These are phyloP conservation scores for Astrephomene gubernaculifera DNA, from an alignment of 139 green algal genomes.

Conservation along the genomic window DNA sequence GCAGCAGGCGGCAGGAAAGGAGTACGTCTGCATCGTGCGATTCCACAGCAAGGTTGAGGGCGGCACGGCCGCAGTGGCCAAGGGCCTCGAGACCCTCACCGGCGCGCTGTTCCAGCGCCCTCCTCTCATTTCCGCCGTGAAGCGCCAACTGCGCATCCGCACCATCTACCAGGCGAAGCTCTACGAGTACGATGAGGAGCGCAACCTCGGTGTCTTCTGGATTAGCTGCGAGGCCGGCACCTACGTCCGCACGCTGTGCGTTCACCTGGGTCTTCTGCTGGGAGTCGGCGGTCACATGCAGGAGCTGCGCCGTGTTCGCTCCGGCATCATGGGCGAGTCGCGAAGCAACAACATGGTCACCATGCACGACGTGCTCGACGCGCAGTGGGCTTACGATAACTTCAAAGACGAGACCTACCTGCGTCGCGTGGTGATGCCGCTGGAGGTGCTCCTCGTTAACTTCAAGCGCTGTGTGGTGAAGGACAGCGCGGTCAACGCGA, in stretches of 20 bases:
- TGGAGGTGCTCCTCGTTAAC: constrained; percentile 95
- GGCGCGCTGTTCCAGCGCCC: constrained; percentile 95
- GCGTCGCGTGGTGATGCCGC: constrained; percentile 92
- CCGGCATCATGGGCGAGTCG: constrained; percentile 95
- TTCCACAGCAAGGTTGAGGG: constrained; percentile 85
- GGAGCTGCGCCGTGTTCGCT: constrained; percentile 96
- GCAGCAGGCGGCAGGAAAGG: constrained; percentile 98
- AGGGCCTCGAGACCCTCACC: constrained; percentile 84
- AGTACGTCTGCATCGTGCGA: constrained; percentile 96
- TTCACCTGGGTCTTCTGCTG: constrained; percentile 97
- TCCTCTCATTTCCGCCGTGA: constrained; percentile 98
- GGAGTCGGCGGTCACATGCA: constrained; percentile 98
- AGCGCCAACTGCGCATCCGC: constrained; percentile 97
- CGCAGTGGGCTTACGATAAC: constrained; percentile 95
- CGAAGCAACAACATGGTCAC: constrained; percentile 95
- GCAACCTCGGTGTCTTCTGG: constrained; percentile 97
- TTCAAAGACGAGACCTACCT: constrained; percentile 95
- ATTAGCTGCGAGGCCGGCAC: constrained; percentile 97
- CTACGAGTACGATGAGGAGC: constrained; percentile 95
- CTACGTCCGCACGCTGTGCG: constrained; percentile 97
- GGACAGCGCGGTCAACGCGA: constrained; percentile 97
- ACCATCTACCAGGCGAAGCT: constrained; percentile 96
- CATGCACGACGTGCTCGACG: constrained; percentile 99
- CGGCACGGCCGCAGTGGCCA: constrained; percentile 74
- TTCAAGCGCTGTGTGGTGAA: constrained; percentile 99